These are phyloP conservation scores for Pythium grandisporangium DNA, from an alignment of 352 stramenopile species.

Conservation along the genomic window DNA sequence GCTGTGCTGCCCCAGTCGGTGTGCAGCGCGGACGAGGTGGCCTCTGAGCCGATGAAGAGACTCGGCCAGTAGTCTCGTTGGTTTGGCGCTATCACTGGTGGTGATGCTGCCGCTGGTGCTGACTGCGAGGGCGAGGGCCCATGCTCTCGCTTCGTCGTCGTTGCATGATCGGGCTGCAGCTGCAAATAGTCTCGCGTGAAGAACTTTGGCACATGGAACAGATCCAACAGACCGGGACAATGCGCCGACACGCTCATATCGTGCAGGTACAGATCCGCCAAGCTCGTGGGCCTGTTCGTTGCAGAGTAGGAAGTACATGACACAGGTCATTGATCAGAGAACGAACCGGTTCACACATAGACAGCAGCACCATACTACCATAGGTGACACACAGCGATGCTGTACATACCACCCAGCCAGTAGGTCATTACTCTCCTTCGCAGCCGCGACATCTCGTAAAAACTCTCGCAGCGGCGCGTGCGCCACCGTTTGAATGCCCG, in stretches of 20 bases:
- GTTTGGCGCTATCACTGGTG: too few relatives aligned
- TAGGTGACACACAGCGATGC: neutral
- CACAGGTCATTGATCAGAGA: neutral
- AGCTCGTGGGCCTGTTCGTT: slow-evolving; percentile 6
- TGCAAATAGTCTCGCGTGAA: slow-evolving; percentile 18
- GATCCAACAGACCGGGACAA: slow-evolving; percentile 18
- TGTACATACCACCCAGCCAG: neutral
- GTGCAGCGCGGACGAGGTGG: slow-evolving; percentile 20
- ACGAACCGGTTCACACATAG: neutral
- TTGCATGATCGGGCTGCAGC: neutral
- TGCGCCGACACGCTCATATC: slow-evolving; percentile 18
- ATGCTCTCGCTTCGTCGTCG: too few relatives aligned
- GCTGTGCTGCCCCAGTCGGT: slow-evolving; percentile 19
- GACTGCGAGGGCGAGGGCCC: too few relatives aligned
- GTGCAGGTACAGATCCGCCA: slow-evolving; percentile 24
- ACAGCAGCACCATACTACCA: neutral
- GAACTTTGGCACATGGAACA: slow-evolving; percentile 16
- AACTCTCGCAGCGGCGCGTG: slow-evolving; percentile 5
- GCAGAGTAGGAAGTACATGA: neutral
- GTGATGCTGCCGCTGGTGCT: too few relatives aligned
- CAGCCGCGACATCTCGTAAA: slow-evolving; percentile 7
- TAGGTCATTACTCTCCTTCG: too few relatives aligned
- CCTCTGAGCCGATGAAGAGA: slow-evolving; percentile 22
- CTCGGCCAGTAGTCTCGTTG: slow-evolving; percentile 28
- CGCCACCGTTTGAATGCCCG: slow-evolving; percentile 6